Conservation (phyloP, 2,329 filamentous ascomycete genomes). For the Pseudogymnoascus destructans region DNA sequence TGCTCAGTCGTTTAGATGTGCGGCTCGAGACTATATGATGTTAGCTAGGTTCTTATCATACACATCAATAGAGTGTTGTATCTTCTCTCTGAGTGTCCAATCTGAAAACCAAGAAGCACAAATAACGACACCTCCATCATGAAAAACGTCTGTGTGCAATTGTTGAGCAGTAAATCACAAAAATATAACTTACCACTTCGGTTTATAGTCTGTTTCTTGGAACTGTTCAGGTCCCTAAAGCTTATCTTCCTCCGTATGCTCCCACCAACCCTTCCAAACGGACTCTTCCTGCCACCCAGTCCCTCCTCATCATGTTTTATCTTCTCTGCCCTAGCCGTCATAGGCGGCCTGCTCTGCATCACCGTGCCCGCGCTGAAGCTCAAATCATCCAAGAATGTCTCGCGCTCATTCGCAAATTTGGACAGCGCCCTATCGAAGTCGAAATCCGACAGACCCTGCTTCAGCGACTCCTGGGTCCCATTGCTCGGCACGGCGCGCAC, state of each 20-base stretch:
- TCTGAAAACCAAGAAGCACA: background rate
- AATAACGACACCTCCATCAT: background rate
- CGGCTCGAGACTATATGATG: constrained; percentile 48
- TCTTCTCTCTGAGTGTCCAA: background rate
- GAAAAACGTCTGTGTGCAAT: background rate
- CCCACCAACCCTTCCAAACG: constrained; percentile 44
- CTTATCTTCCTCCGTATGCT: constrained; percentile 89
- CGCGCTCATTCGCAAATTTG: constrained; percentile 91
- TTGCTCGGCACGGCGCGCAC: constrained; percentile 36
- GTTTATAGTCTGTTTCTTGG: constrained; percentile 69
- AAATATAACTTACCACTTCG: constrained; percentile 51
- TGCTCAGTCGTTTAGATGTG: constrained; percentile 79
- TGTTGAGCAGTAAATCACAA: background rate
- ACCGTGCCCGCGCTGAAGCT: constrained; percentile 70
- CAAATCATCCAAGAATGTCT: constrained; percentile 85
- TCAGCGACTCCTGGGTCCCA: constrained; percentile 13
- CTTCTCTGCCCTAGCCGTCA: constrained; percentile 68
- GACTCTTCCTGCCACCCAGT: constrained; percentile 31
- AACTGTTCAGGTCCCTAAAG: constrained; percentile 87
- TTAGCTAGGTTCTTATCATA: constrained; percentile 10
- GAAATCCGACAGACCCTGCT: constrained; percentile 44
- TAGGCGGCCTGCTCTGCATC: constrained; percentile 55
- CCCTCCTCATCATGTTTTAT: constrained; percentile 62
- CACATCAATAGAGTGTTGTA: background rate
- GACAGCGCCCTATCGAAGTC: constrained; percentile 88